Evolutionary conservation across 2,329 filamentous ascomycete species (phyloP).

Genomic region (Xylaria sp.): DNA sequence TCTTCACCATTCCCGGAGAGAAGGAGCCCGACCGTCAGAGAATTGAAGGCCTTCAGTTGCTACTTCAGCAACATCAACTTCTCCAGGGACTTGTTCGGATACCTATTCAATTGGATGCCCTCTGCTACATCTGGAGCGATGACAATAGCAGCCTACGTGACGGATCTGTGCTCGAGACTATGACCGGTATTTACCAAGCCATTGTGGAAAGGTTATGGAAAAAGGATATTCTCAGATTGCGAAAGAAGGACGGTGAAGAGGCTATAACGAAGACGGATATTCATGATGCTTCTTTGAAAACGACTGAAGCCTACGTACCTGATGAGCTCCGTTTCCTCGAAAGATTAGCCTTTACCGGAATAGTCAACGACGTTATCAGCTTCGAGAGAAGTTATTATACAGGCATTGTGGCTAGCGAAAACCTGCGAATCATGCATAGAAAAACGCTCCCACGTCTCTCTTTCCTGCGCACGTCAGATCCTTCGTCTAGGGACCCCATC

Average conservation of each 20-base stretch:
- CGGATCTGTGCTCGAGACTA: slow-evolving; percentile 39
- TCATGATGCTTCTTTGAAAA: background rate
- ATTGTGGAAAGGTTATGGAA: slow-evolving; percentile 46
- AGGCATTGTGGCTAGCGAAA: background rate
- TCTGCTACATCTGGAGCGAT: slow-evolving; percentile 47
- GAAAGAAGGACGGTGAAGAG: background rate
- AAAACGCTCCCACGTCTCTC: background rate
- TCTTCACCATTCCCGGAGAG: slow-evolving; percentile 24
- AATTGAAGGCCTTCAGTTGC: slow-evolving; percentile 39
- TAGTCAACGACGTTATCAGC: slow-evolving; percentile 43
- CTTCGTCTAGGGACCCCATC: background rate
- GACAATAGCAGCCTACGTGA: background rate
- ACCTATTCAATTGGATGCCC: slow-evolving; percentile 51
- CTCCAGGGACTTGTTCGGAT: slow-evolving; percentile 47
- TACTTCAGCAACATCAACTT: slow-evolving; percentile 42
- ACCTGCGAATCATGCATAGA: too few relatives aligned
- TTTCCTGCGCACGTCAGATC: background rate
- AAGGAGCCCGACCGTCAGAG: slow-evolving; percentile 21
- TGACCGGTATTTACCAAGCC: slow-evolving; percentile 44
- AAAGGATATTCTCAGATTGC: slow-evolving; percentile 43
- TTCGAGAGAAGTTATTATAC: slow-evolving; percentile 30
- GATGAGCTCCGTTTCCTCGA: slow-evolving; percentile 35
- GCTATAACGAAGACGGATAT: background rate
- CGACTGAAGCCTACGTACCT: slow-evolving; percentile 25
- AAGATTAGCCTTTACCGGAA: slow-evolving; percentile 44